These are phyloP conservation scores for Auriscalpium vulgare DNA, from an alignment of 768 basidiomycete genomes.

Conservation along the genomic window DNA sequence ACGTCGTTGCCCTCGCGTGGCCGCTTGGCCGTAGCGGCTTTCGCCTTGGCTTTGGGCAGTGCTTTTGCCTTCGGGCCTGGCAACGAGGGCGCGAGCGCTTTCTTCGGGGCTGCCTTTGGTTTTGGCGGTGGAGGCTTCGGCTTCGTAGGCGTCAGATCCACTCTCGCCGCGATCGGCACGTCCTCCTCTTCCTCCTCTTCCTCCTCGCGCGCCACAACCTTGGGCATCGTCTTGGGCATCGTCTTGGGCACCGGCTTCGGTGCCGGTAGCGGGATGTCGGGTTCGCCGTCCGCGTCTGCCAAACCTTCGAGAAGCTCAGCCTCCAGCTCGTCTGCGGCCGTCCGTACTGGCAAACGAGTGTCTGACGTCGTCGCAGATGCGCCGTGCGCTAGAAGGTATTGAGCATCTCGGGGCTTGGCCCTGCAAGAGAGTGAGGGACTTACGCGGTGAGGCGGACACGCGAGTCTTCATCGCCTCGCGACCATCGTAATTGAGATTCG, in stretches of 20 bases:
- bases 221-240: background rate
- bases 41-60: conserved; percentile 17
- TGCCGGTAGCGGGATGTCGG: conserved; percentile 32
- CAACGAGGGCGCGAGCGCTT: conserved; percentile 1
- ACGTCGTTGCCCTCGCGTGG: conserved; percentile 28
- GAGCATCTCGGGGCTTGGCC: background rate
- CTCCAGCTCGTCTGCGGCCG: conserved; percentile 17
- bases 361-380: background rate
- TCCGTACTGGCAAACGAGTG: background rate
- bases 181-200: conserved; percentile 11
- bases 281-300: conserved; percentile 17
- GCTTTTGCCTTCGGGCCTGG: conserved; percentile 4
- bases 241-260: background rate
- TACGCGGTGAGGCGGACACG: conserved; percentile 7
- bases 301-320: conserved; percentile 18
- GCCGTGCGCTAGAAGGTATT: background rate
- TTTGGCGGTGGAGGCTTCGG: background rate
- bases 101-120: conserved; percentile 6
- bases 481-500: conserved; percentile 10
- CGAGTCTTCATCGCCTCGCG: conserved; percentile 3
- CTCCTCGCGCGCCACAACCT: background rate
- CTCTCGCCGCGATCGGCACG: conserved; percentile 2
- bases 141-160: background rate
- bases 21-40: conserved; percentile 14
- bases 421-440: background rate